Evolutionary conservation across 2,329 filamentous ascomycete genomes (phyloP).

Genomic region (Aspergillus clavatus): DNA sequence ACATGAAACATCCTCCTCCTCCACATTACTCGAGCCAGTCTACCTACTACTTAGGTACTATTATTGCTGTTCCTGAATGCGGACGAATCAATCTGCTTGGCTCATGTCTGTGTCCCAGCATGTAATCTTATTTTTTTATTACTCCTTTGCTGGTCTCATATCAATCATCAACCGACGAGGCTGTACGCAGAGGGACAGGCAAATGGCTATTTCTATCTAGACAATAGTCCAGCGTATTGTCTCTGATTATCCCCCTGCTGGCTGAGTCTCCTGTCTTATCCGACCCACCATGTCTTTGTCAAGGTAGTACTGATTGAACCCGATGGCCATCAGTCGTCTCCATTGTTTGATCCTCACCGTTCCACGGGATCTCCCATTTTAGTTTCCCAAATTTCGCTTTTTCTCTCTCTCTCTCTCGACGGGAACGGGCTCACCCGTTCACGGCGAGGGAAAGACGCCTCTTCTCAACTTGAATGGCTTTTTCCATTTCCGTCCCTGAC

Average conservation of each 20-base stretch:
- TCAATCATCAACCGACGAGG: too few relatives aligned
- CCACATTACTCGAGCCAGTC: too few relatives aligned
- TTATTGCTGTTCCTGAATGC: too few relatives aligned
- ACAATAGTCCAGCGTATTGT: too few relatives aligned
- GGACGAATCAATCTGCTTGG: not conserved
- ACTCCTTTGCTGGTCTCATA: too few relatives aligned
- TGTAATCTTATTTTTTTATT: not conserved
- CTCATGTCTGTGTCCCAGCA: not conserved
- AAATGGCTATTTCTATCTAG: too few relatives aligned
- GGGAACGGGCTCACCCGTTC: not conserved
- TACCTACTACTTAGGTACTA: too few relatives aligned
- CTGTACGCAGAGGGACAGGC: too few relatives aligned
- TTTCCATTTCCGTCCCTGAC: not conserved
- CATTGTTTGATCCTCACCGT: not conserved
- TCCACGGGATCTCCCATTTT: not conserved
- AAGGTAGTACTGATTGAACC: not conserved
- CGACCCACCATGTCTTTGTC: not conserved
- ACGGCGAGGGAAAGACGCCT: not conserved
- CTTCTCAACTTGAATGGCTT: not conserved
- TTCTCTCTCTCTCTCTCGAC: not conserved
- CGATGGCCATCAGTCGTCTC: too few relatives aligned
- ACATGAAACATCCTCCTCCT: too few relatives aligned
- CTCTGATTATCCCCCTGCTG: too few relatives aligned
- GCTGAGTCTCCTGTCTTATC: not conserved
- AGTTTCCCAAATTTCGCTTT: not conserved